These are phyloP conservation scores for Ogataea wickerhamii DNA, from an alignment of 805 yeast species.

Conservation along the genomic window DNA sequence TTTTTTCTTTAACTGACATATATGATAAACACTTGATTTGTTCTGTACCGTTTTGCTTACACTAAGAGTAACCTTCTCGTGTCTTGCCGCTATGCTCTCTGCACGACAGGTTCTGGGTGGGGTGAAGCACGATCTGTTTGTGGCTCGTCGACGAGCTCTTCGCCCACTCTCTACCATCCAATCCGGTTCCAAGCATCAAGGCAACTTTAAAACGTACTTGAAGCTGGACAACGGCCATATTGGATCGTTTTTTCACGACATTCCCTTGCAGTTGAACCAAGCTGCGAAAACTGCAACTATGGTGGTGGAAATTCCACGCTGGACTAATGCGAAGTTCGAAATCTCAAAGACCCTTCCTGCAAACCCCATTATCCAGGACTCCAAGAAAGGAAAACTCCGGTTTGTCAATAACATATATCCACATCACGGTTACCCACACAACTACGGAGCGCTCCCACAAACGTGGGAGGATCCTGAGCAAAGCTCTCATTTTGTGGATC, in stretches of 20 bases:
- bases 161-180: slow-evolving; percentile 19
- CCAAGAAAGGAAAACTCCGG: slow-evolving; percentile 63
- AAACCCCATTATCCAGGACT: slow-evolving; percentile 81
- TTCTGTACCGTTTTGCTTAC: too few species aligned
- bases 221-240: slow-evolving; percentile 38
- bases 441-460: slow-evolving; percentile 87
- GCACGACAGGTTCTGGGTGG: too few species aligned
- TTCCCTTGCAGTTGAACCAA: slow-evolving; percentile 52
- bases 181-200: slow-evolving; percentile 38
- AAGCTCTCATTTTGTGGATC: slow-evolving; percentile 35
- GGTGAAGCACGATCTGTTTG: too few species aligned
- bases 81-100: too few species aligned
- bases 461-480: slow-evolving; percentile 96
- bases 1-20: too few species aligned
- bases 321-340: slow-evolving; percentile 84
- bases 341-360: slow-evolving; percentile 53
- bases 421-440: slow-evolving; percentile 78
- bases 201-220: slow-evolving; percentile 42
- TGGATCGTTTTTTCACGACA: slow-evolving; percentile 69
- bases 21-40: too few species aligned
- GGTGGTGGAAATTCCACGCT: slow-evolving; percentile 75
- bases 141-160: too few species aligned
- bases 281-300: slow-evolving; percentile 47
- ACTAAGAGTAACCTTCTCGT: too few species aligned
- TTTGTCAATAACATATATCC: slow-evolving; percentile 80